A percentile compares a stretch with the other conserved stretches of the same genome.
phyloP scores from a whole-genome alignment of 2,329 filamentous ascomycete genomes.

The Grosmannia huntii region DNA sequence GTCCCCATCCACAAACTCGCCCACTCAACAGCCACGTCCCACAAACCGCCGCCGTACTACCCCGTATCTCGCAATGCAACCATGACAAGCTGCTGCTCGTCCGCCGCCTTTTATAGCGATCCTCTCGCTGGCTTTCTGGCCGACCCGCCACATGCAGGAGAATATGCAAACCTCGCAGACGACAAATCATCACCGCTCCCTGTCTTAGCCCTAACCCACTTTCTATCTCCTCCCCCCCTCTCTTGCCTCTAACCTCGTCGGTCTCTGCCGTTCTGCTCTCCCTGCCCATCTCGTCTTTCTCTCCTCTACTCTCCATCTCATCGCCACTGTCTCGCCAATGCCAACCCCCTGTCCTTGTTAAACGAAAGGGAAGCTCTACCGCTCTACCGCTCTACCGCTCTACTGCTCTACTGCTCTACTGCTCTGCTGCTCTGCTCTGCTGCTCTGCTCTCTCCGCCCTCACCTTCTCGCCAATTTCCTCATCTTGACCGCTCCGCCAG shows the following conservation, averaged over 20 bases:
- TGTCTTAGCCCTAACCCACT: slow-evolving; percentile 8
- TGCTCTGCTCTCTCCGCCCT: neutral
- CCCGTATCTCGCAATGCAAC: neutral
- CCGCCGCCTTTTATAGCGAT: neutral
- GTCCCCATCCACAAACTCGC: neutral
- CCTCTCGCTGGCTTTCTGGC: neutral
- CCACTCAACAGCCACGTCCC: neutral
- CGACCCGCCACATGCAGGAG: slow-evolving; percentile 3
- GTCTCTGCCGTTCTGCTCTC: neutral
- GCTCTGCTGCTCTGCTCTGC: neutral
- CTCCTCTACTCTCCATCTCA: neutral
- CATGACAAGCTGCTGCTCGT: neutral
- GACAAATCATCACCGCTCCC: slow-evolving; percentile 5
- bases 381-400: neutral
- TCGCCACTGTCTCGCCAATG: neutral
- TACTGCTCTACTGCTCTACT: neutral
- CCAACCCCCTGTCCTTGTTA: neutral
- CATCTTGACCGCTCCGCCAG: neutral
- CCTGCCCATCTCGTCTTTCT: neutral
- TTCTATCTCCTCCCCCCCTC: neutral
- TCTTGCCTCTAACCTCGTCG: neutral
- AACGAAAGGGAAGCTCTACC: neutral
- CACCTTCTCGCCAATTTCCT: neutral
- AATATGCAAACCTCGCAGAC: neutral
- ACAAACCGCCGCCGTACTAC: neutral